Evolutionary conservation across 768 basidiomycete genomes (phyloP), one percentile per base, ranked within the genome.

Genomic region (Boletellus emodensis): DNA sequence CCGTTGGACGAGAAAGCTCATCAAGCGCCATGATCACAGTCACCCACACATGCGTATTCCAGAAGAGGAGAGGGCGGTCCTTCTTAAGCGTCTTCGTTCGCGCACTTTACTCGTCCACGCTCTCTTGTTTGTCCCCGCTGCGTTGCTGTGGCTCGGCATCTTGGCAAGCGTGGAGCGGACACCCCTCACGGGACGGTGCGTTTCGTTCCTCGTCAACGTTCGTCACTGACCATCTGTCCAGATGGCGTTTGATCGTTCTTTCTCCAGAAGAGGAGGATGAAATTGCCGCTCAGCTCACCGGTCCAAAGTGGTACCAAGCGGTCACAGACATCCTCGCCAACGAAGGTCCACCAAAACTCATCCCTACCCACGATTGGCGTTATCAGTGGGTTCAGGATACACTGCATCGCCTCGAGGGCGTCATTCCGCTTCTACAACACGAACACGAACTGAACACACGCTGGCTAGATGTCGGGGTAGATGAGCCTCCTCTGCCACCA

Each of bases 211-310:
- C n/a, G 13, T 46, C 44, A 17, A 43, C 46, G 11, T 38, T 30
- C 20, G 12, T 43, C 44, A 17, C 51, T 57, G 7, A 57, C 49
- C 24, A 47, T n/a, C 7, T 26, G 26, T 55, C 10, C 33, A 91
- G 92, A 61, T 90, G 87, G 86, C 79, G 94, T 46, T 68, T 93
- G 58, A 94, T 96, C 53, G 74, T 94, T 9, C 77, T 96, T 14
- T 93, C 91, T 4, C 93, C 94, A 2, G 88, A 92, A 57, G 94
- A 96, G 69, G 94, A 97, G 63, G 90, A 94, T 46, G 83, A 83
- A 28, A 90, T 97, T 37, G 83, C 91, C n/a, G 68, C 73, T 4
- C 85, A 90, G 61, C 79, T 97, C 10, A 82, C 83, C 17, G 94
- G 91, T 14, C 71, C 80, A 18, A 91, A 90, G 40, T 97, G 94